Evolutionary conservation across 2,329 filamentous ascomycete genomes (phyloP).

Genomic region (Aspergillus brunneoviolaceus): DNA sequence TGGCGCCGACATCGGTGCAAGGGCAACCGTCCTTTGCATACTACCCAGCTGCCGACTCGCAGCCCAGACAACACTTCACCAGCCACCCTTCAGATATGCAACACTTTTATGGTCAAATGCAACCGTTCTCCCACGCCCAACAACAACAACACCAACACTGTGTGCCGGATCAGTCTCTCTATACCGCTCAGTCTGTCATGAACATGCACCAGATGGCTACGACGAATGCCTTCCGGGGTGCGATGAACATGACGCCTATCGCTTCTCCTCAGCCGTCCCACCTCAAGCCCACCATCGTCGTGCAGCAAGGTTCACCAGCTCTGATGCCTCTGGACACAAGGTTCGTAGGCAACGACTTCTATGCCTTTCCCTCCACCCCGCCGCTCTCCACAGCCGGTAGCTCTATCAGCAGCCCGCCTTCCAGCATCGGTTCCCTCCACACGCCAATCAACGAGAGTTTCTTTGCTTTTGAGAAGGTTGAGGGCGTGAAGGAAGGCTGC

Average conservation of each 20-base stretch:
- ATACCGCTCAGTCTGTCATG: constrained; percentile 43
- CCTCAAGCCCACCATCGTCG: constrained; percentile 72
- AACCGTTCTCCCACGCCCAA: constrained; percentile 26
- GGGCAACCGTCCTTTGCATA: constrained; percentile 80
- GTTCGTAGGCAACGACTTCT: constrained; percentile 60
- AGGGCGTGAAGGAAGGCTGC: constrained; percentile 68
- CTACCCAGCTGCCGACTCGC: constrained; percentile 75
- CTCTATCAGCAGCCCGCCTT: constrained; percentile 78
- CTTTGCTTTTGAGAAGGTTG: constrained; percentile 67
- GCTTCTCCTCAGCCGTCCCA: constrained; percentile 72
- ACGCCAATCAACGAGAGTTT: constrained; percentile 82
- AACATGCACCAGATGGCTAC: constrained; percentile 47
- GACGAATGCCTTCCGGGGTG: constrained; percentile 43
- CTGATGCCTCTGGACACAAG: constrained; percentile 71
- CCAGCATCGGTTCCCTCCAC: constrained; percentile 71
- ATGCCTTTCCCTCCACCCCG: constrained; percentile 80
- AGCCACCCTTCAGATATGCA: constrained; percentile 57
- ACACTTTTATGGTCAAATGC: constrained; percentile 45
- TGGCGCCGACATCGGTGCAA: constrained; percentile 56
- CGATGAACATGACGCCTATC: constrained; percentile 61
- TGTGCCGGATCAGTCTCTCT: constrained; percentile 33
- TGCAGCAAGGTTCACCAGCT: constrained; percentile 57
- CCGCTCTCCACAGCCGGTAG: constrained; percentile 83
- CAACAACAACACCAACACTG: constrained; percentile 26
- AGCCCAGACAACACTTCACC: constrained; percentile 74